Base-by-base conservation (phyloP, 2,329 filamentous ascomycete genomes). In the Apiospora phragmitis region DNA sequence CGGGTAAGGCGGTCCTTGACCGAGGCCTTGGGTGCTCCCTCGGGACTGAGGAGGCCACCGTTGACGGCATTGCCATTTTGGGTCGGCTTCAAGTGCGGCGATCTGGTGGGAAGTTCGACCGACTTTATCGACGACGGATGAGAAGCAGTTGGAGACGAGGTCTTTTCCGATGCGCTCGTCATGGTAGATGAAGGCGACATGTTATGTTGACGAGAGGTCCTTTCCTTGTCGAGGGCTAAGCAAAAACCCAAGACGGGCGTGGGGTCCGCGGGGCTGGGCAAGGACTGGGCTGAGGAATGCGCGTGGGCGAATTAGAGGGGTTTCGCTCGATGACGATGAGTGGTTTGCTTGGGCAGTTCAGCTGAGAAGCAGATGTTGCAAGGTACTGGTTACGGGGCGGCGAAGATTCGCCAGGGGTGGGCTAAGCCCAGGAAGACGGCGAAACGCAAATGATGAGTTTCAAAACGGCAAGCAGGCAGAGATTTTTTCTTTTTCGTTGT, bases 1-100 rank as follows among this genome's bases (percentile, higher is more conserved):
- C 89, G 87, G 51, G 89, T 88, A 70, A 91, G 79, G 65, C 89
- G 87, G 77, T 90, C 89, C 78, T 91, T 91, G 81, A 91, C 89
- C 18, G 88, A 89, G 2, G 86, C 79, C 79, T 88, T 90, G 75
- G 90, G 88, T 70, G 79, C 77, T 69, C 79, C 73, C 69, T 75
- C 76, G 6, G 75, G 67, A 68, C 75, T 73, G 72, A 69, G 69
- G 69, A 71, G 29, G 45, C 67, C 71, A 69, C 79, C 80, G 70
- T 79, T 80, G 70, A 73, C 74, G 65, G 75, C 70, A 69, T 76
- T 74, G 62, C 75, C 77, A 78, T 79, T 79, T 71, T 79, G 77
- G 3, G 65, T 24, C 24, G 75, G 74, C 71, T 76, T 77, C 47
- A 79, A 65, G 55, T 73, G 79, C 26, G 79, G 76, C 43, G 79